A percentile compares a stretch with the other conserved stretches of the same genome.
Evolutionary conservation across 345 rosid genomes (phyloP).

Genomic region (Crucihimalaya himalaica): DNA sequence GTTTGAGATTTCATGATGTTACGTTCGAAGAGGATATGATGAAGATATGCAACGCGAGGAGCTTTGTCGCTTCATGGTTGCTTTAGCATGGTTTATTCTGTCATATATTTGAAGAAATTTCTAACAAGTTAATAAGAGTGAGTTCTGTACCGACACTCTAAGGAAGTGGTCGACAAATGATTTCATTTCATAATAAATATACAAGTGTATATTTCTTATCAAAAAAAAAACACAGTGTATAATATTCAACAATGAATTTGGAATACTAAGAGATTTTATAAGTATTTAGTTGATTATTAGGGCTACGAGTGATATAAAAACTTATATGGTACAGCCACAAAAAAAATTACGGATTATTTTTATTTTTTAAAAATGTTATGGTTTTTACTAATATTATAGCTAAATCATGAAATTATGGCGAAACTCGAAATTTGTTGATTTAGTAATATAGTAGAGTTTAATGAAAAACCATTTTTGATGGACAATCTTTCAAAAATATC

Average conservation of each 20-base stretch:
- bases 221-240: no score
- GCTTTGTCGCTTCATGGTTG: constrained; percentile 15
- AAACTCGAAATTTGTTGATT: background rate
- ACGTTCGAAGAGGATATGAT: constrained; percentile 19
- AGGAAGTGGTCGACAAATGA: background rate
- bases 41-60: constrained; percentile 2
- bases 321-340: no score
- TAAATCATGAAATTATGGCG: background rate
- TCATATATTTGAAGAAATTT: background rate
- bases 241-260: background rate
- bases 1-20: constrained; percentile 24
- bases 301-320: background rate
- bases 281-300: background rate
- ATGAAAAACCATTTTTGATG: background rate
- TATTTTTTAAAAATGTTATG: background rate
- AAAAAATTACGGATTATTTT: background rate
- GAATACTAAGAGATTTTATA: background rate
- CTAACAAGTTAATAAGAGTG: constrained; percentile 1
- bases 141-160: constrained; percentile 27
- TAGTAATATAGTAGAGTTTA: background rate
- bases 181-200: background rate
- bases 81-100: background rate
- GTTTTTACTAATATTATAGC: no score
- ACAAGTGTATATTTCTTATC: no score
- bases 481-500: background rate